Evolutionary conservation across 2,329 filamentous ascomycete species (phyloP).

Genomic region (Pseudocercospora ulei): DNA sequence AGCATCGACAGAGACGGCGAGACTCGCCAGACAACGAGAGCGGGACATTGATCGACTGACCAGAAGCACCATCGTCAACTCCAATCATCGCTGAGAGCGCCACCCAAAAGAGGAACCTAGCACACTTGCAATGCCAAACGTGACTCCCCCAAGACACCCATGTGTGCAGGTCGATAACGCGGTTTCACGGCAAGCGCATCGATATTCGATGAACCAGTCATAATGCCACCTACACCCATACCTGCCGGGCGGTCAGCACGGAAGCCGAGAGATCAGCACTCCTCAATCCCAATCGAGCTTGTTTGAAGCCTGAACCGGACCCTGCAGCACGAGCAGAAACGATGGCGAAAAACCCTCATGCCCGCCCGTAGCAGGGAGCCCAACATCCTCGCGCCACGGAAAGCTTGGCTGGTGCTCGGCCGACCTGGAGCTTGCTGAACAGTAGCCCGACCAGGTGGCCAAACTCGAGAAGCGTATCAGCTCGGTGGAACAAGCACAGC

Average conservation of each 20-base stretch:
- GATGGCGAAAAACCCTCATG: too few species aligned
- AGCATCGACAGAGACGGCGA: not conserved
- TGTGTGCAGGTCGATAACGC: slow-evolving; percentile 13
- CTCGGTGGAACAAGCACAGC: too few species aligned
- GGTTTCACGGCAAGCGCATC: slow-evolving; percentile 18
- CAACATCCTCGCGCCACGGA: too few species aligned
- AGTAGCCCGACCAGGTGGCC: too few species aligned
- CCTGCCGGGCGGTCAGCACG: slow-evolving; percentile 20
- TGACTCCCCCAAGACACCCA: slow-evolving; percentile 22
- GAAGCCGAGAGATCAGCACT: not conserved
- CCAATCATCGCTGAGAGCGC: slow-evolving; percentile 9
- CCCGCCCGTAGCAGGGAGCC: too few species aligned
- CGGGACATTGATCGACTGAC: not conserved
- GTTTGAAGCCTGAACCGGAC: too few species aligned
- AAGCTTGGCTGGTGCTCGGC: too few species aligned
- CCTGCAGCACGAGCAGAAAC: too few species aligned
- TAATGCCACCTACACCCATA: slow-evolving; percentile 32
- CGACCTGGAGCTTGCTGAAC: too few species aligned
- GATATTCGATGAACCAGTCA: slow-evolving; percentile 27
- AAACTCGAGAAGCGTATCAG: too few species aligned
- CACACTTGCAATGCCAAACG: slow-evolving; percentile 12
- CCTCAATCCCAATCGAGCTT: too few species aligned
- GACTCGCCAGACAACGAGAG: not conserved
- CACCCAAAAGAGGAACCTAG: slow-evolving; percentile 14
- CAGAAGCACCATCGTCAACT: slow-evolving; percentile 34